A percentile compares a stretch with the other conserved stretches of the same genome.
Conservation (phyloP, 352 stramenopile species). For the Pythium graminicola region DNA sequence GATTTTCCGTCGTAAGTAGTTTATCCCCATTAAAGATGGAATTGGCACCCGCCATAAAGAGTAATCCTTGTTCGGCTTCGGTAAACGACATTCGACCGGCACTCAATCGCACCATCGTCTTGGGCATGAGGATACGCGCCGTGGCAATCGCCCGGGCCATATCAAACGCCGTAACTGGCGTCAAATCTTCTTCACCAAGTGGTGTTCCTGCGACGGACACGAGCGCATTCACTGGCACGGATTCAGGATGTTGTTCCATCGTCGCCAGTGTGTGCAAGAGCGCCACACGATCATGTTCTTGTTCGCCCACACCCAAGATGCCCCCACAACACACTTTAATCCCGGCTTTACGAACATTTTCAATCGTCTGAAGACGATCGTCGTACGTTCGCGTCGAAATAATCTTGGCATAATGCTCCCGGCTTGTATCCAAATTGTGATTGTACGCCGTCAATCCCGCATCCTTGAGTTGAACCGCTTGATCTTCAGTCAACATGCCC, state of each 20-base stretch:
- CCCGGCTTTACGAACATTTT: slow-evolving; percentile 94
- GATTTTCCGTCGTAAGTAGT: slow-evolving; percentile 95
- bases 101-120: slow-evolving; percentile 96
- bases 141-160: slow-evolving; percentile 98
- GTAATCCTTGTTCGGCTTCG: slow-evolving; percentile 93
- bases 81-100: slow-evolving; percentile 96
- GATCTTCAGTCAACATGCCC: slow-evolving; percentile 95
- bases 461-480: slow-evolving; percentile 95
- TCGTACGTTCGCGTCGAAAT: slow-evolving; percentile 96
- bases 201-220: slow-evolving; percentile 94
- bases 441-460: slow-evolving; percentile 98
- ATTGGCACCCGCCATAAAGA: slow-evolving; percentile 97
- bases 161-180: slow-evolving; percentile 90
- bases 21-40: slow-evolving; percentile 99
- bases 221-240: slow-evolving; percentile 95
- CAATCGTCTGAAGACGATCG: slow-evolving; percentile 94
- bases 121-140: slow-evolving; percentile 95
- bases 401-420: slow-evolving; percentile 97
- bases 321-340: slow-evolving; percentile 97
- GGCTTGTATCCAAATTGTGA: slow-evolving; percentile 98
- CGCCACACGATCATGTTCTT: slow-evolving; percentile 91
- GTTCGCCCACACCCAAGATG: slow-evolving; percentile 95
- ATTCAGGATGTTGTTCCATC: slow-evolving; percentile 95
- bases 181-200: slow-evolving; percentile 86
- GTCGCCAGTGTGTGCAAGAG: slow-evolving; percentile 95